These are phyloP conservation scores for Hylodesmum podocarpum DNA, from an alignment of 306 rosid species.

Conservation along the genomic window DNA sequence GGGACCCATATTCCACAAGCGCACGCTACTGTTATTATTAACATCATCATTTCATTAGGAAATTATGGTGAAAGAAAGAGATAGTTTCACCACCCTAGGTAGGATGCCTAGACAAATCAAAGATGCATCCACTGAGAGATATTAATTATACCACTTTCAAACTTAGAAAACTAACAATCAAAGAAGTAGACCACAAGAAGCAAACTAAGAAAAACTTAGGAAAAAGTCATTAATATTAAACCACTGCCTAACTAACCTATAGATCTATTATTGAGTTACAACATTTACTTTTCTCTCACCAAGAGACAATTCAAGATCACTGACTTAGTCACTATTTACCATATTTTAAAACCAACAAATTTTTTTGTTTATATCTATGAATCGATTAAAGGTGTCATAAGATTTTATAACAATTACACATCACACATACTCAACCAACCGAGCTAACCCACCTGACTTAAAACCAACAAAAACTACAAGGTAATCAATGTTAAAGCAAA, in stretches of 20 bases:
- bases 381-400: too few relatives aligned
- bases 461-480: neutral
- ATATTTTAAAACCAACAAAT: neutral
- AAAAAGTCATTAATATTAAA: conserved; percentile 6
- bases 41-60: conserved; percentile 37
- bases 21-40: conserved; percentile 30
- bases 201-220: conserved; percentile 8
- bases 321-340: neutral
- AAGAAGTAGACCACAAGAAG: conserved; percentile 20
- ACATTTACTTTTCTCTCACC: neutral
- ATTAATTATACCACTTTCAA: conserved; percentile 8
- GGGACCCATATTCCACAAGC: conserved; percentile 36
- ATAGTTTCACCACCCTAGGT: conserved; percentile 23
- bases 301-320: neutral
- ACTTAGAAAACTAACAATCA: neutral
- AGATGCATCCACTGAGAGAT: conserved; percentile 26
- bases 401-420: too few relatives aligned
- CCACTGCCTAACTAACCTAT: neutral
- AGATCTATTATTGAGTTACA: neutral
- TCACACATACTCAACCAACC: too few relatives aligned
- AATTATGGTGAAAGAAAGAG: conserved; percentile 23
- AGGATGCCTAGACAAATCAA: conserved; percentile 31
- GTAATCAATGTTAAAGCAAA: neutral
- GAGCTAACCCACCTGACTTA: too few relatives aligned
- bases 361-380: too few relatives aligned